A percentile compares a stretch with the other conserved stretches of the same genome.
phyloP scores from a whole-genome alignment of 768 basidiomycete species.

The Leucosporidium yakuticum region DNA sequence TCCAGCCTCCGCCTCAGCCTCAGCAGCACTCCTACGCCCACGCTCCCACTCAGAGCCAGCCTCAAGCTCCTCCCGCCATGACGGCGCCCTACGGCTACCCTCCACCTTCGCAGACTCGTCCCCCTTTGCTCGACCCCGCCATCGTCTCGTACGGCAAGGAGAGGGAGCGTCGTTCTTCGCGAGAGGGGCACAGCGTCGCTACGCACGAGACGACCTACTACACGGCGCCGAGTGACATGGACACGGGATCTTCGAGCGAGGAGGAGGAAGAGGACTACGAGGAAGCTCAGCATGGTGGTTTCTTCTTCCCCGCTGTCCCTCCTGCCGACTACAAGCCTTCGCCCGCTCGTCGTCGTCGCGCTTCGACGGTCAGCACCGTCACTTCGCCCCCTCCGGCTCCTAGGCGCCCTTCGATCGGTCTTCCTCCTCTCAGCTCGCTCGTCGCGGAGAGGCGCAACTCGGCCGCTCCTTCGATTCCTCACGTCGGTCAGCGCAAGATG shows the following conservation, averaged over 20 bases:
- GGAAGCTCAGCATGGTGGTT: not conserved
- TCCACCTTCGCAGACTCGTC: not conserved
- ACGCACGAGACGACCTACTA: not conserved
- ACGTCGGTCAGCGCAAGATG: not conserved
- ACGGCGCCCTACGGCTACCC: no score
- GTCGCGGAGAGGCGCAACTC: slow-evolving; percentile 1
- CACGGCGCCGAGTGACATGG: not conserved
- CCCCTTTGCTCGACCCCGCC: not conserved
- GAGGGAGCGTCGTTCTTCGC: not conserved
- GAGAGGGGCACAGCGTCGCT: not conserved
- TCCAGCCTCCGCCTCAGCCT: not conserved
- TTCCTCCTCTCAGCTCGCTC: not conserved
- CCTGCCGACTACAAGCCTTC: not conserved
- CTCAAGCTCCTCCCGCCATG: no score
- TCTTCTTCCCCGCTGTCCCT: slow-evolving; percentile 3
- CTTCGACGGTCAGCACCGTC: not conserved
- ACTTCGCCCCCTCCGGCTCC: not conserved
- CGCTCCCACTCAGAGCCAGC: not conserved
- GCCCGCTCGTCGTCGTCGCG: not conserved
- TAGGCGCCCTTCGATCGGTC: not conserved
- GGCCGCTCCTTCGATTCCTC: slow-evolving; percentile 1
- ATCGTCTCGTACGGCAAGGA: slow-evolving; percentile 1
- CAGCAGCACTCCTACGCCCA: not conserved
- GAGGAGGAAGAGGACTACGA: not conserved
- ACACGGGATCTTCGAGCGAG: not conserved